A percentile compares a stretch with the other conserved stretches of the same genome.
Evolutionary conservation across 208 protist species (phyloP).

Genomic region (Entamoeba moshkovskii): DNA sequence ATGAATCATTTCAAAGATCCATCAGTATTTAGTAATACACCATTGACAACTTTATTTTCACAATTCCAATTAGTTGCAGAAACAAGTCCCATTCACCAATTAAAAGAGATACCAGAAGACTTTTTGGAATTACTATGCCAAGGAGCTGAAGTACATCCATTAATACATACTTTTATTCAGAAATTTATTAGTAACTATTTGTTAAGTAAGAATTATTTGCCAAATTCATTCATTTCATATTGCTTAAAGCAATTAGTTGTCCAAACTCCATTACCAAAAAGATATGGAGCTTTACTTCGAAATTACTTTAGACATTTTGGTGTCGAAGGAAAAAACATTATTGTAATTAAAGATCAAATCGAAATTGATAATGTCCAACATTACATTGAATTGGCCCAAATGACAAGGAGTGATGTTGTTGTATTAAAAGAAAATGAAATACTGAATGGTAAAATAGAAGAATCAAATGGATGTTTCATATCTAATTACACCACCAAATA

Average conservation of each 20-base stretch:
- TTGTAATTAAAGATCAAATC: not conserved
- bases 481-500: no score
- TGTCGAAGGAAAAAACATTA: not conserved
- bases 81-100: not conserved
- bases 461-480: not conserved
- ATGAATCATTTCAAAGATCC: not conserved
- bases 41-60: not conserved
- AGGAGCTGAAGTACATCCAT: not conserved
- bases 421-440: not conserved
- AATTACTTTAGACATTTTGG: not conserved
- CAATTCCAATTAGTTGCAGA: not conserved
- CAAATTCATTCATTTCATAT: not conserved
- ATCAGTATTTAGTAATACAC: not conserved
- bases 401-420: not conserved
- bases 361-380: not conserved
- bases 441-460: not conserved
- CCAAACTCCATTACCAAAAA: not conserved
- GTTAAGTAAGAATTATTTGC: not conserved
- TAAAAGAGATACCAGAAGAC: not conserved
- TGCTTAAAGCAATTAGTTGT: not conserved
- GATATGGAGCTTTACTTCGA: not conserved
- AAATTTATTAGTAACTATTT: not conserved
- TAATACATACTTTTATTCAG: not conserved
- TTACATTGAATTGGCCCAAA: not conserved
- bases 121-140: not conserved